Evolutionary conservation across 2,329 filamentous ascomycete genomes (phyloP).

Genomic region (Fusarium penzigii): DNA sequence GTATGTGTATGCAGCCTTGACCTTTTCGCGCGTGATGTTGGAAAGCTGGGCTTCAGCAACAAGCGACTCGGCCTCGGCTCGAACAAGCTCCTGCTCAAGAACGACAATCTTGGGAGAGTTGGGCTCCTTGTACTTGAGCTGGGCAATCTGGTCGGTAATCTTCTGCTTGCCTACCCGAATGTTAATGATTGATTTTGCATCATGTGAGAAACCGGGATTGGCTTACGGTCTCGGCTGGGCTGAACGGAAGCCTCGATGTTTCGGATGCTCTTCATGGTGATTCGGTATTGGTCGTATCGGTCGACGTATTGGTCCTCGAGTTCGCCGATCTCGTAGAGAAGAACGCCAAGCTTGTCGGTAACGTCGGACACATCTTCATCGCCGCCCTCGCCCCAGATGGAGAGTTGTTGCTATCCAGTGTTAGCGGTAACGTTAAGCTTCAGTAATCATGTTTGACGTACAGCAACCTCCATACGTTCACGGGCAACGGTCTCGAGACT

Average conservation of each 20-base stretch:
- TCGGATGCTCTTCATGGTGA: constrained; percentile 98
- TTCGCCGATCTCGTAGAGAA: constrained; percentile 98
- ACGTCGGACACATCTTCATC: constrained; percentile 99
- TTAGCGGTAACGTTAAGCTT: constrained; percentile 7
- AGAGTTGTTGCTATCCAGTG: constrained; percentile 83
- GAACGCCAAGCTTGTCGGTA: constrained; percentile 96
- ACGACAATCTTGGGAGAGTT: constrained; percentile 98
- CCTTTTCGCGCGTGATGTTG: constrained; percentile 99
- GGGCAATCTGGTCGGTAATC: constrained; percentile 97
- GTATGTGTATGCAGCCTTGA: constrained; percentile 97
- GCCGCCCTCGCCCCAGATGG: constrained; percentile 92
- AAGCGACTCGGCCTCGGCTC: constrained; percentile 97
- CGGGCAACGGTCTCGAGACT: constrained; percentile 93
- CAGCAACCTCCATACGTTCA: constrained; percentile 97
- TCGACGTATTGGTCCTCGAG: constrained; percentile 98
- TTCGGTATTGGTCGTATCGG: constrained; percentile 97
- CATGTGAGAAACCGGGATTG: not conserved
- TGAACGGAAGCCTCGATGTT: constrained; percentile 99
- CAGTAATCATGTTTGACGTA: constrained; percentile 52
- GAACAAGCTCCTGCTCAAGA: constrained; percentile 96
- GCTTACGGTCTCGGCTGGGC: constrained; percentile 91
- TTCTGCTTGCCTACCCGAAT: constrained; percentile 82
- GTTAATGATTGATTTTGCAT: constrained; percentile 4
- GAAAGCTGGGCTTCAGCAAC: constrained; percentile 97
- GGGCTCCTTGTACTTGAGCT: constrained; percentile 99